Percentiles rank a stretch among this genome's conserved stretches.
Evolutionary conservation across 225 moss, liverwort and hornwort species (phyloP).

Genomic region (Rhytidiadelphus loreus): DNA sequence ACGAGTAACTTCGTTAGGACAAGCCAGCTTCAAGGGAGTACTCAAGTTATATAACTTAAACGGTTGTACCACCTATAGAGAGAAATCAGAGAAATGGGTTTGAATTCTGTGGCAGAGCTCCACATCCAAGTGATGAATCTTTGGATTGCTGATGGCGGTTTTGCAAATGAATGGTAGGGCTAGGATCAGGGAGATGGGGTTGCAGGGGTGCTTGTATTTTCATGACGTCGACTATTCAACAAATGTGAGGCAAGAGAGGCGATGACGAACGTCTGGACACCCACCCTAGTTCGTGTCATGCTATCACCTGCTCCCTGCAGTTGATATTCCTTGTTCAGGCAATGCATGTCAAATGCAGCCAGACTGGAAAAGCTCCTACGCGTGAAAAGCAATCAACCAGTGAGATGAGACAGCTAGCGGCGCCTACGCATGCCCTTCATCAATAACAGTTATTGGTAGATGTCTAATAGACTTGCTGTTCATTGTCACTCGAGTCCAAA

Average conservation of each 20-base stretch:
- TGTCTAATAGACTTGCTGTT: neutral
- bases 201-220: neutral
- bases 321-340: neutral
- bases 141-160: neutral
- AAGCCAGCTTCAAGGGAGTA: neutral
- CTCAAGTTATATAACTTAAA: too few species aligned
- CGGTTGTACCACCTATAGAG: neutral
- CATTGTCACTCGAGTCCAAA: conserved; percentile 2
- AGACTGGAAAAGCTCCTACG: neutral
- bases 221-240: neutral
- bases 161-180: neutral
- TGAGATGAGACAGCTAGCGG: neutral
- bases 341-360: neutral
- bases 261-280: neutral
- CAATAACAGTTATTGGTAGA: neutral
- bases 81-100: neutral
- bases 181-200: neutral
- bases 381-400: conserved; percentile 16
- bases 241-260: neutral
- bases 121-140: neutral
- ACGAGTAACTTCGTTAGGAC: neutral
- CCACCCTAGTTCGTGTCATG: neutral
- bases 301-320: neutral
- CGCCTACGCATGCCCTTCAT: neutral
- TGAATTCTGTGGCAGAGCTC: neutral